Conservation (phyloP, 2,329 filamentous ascomycete species). For the Diaporthe vexans region DNA sequence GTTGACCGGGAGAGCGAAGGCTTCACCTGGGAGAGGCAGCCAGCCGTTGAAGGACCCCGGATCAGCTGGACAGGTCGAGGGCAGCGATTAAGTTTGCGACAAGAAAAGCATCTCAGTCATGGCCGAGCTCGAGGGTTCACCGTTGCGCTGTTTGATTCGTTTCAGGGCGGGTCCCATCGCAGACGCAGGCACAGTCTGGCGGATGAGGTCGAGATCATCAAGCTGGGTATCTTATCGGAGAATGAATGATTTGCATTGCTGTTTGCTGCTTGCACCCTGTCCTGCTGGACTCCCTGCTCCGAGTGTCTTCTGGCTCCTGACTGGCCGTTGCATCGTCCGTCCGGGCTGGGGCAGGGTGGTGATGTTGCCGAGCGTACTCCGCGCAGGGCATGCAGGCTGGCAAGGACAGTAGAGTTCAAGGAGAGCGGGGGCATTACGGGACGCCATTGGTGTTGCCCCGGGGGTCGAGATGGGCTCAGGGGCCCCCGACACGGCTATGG, state of each 20-base stretch:
- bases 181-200: conserved; percentile 3
- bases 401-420: conserved; percentile 23
- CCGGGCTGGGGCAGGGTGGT: conserved; percentile 3
- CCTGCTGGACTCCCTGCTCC: neutral
- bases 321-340: conserved; percentile 10
- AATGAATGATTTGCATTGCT: conserved; percentile 26
- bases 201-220: conserved; percentile 16
- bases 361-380: conserved; percentile 27
- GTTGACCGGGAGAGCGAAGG: neutral
- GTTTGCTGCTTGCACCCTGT: conserved; percentile 18
- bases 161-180: conserved; percentile 23
- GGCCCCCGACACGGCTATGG: conserved; percentile 14
- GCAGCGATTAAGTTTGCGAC: conserved; percentile 23
- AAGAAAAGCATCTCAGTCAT: conserved; percentile 25
- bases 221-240: conserved; percentile 22
- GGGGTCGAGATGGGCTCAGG: conserved; percentile 16
- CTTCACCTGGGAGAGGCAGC: conserved; percentile 13
- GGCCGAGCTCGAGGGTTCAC: conserved; percentile 21
- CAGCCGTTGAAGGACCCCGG: conserved; percentile 2
- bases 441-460: conserved; percentile 24
- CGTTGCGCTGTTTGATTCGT: conserved; percentile 16
- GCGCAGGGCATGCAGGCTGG: conserved; percentile 26
- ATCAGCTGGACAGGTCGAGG: neutral
- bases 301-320: conserved; percentile 5
- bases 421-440: conserved; percentile 27